A percentile compares a stretch with the other conserved stretches of the same genome.
Evolutionary conservation across 345 rosid genomes (phyloP).

Genomic region (Citrus trifoliata): DNA sequence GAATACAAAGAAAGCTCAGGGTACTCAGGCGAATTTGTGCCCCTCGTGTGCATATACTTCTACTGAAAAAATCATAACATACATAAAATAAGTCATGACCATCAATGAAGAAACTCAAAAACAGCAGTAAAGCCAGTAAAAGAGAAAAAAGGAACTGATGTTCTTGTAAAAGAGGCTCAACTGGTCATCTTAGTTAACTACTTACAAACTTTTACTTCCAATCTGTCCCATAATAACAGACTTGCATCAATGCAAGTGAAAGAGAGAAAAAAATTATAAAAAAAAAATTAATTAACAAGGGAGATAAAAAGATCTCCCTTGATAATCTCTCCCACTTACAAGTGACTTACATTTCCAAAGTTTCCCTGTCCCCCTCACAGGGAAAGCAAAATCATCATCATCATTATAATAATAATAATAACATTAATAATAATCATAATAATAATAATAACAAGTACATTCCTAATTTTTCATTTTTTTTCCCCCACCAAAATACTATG

Average conservation of each 20-base stretch:
- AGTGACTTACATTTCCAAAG: conserved; percentile 41
- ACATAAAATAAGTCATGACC: not conserved
- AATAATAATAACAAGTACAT: not conserved
- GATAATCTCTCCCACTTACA: conserved; percentile 27
- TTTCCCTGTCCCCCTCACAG: conserved; percentile 20
- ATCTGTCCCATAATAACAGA: conserved; percentile 19
- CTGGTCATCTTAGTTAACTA: conserved; percentile 7
- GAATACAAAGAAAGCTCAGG: not conserved
- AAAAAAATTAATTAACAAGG: not conserved
- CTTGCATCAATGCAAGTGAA: conserved; percentile 27
- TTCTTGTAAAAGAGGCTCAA: conserved; percentile 5
- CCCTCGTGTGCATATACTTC: too few relatives aligned
- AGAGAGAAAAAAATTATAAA: not conserved
- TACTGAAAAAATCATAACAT: not conserved
- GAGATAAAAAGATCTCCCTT: conserved; percentile 20
- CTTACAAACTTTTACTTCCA: conserved; percentile 23
- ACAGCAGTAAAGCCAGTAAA: not conserved
- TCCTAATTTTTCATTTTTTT: not conserved
- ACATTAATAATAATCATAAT: too few relatives aligned
- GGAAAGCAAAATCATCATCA: conserved; percentile 18
- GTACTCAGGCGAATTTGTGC: not conserved
- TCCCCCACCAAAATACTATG: not conserved
- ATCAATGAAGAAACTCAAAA: not conserved
- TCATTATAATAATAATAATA: not conserved
- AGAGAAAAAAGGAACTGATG: not conserved